Evolutionary conservation across 495 filamentous ascomycete species (phyloP).

Genomic region (Penicillium fimorum): DNA sequence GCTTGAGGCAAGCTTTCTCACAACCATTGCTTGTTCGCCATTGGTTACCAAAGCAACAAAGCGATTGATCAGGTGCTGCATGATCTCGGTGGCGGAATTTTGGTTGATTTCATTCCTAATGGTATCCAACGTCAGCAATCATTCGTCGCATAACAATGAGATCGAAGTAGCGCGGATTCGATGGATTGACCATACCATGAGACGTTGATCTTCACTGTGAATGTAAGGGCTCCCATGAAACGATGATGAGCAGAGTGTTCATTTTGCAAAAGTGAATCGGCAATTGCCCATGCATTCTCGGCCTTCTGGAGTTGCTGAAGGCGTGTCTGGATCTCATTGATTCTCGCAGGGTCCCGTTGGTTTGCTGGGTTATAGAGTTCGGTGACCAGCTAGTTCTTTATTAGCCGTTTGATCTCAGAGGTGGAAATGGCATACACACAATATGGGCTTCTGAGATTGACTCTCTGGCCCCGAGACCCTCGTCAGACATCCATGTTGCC

Average conservation of each 20-base stretch:
- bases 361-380: conserved; percentile 70
- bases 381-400: conserved; percentile 33
- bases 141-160: background rate
- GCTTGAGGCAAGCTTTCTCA: conserved; percentile 80
- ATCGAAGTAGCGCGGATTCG: background rate
- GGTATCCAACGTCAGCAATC: conserved; percentile 17
- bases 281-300: conserved; percentile 79
- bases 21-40: conserved; percentile 62
- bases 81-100: conserved; percentile 58
- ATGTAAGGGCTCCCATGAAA: conserved; percentile 93
- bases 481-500: conserved; percentile 12
- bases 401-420: background rate
- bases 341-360: conserved; percentile 46
- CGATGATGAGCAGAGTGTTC: conserved; percentile 64
- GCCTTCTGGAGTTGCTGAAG: conserved; percentile 75
- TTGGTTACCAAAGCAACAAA: conserved; percentile 58
- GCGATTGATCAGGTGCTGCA: conserved; percentile 70
- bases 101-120: conserved; percentile 59
- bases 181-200: conserved; percentile 19
- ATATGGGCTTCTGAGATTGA: conserved; percentile 21
- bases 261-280: conserved; percentile 65
- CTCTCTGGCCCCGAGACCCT: conserved; percentile 13
- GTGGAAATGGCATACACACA: conserved; percentile 1
- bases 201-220: conserved; percentile 84
- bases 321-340: conserved; percentile 70